phyloP scores from a whole-genome alignment of 345 rosid genomes.

The Moricandia moricandioides region DNA sequence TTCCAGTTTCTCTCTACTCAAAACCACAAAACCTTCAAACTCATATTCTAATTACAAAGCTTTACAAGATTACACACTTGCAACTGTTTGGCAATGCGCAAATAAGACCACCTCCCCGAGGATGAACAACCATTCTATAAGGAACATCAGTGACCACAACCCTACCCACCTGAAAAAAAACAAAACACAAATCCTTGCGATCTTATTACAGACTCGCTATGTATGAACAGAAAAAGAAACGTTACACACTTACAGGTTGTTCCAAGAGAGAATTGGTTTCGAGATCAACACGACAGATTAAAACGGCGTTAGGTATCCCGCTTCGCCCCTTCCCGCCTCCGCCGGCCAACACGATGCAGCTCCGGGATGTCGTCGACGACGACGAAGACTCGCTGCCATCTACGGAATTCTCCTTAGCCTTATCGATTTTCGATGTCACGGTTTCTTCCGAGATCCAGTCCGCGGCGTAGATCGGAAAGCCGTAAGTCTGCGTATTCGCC shows the following conservation, averaged over 20 bases:
- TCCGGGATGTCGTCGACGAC: neutral
- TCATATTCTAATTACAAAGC: neutral
- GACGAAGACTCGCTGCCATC: constrained; percentile 19
- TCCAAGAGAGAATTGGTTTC: constrained; percentile 59
- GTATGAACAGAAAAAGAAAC: neutral
- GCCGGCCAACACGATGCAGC: constrained; percentile 61
- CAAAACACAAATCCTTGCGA: neutral
- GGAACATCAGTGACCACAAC: constrained; percentile 59
- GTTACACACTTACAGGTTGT: constrained; percentile 57
- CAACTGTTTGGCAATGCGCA: constrained; percentile 75
- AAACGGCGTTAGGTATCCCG: constrained; percentile 77
- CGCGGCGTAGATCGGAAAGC: constrained; percentile 74
- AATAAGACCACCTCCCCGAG: constrained; percentile 63
- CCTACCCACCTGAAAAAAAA: constrained; percentile 51
- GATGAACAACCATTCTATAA: constrained; percentile 80
- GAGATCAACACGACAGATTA: constrained; percentile 53
- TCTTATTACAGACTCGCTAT: neutral
- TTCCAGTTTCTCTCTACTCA: neutral
- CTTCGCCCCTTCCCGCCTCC: constrained; percentile 86
- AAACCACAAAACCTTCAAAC: neutral
- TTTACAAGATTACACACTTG: constrained; percentile 41
- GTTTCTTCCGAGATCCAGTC: constrained; percentile 60
- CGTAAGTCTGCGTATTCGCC: constrained; percentile 60
- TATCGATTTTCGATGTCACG: constrained; percentile 39
- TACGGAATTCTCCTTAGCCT: constrained; percentile 26